These are phyloP conservation scores for Leccinum subrobustum DNA, from an alignment of 1,284 basidiomycete species.

Conservation along the genomic window DNA sequence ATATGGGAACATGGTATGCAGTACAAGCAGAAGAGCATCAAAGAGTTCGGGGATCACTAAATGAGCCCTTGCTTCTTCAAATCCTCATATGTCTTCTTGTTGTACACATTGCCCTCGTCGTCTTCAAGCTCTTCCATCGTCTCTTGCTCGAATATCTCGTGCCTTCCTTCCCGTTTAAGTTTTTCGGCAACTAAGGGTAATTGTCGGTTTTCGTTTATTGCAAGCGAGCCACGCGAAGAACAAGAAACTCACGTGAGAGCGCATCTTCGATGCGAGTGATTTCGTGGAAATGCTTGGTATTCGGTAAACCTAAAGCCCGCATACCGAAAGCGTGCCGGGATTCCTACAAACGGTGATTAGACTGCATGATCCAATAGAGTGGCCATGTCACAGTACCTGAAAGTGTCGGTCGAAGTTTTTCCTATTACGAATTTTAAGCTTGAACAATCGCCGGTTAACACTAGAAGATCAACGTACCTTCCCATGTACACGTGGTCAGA, in stretches of 20 bases:
- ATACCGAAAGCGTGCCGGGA: constrained; percentile 97
- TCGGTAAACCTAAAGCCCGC: constrained; percentile 95
- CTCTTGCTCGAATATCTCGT: constrained; percentile 88
- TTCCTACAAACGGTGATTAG: constrained; percentile 55
- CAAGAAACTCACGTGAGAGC: constrained; percentile 68
- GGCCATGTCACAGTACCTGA: constrained; percentile 46
- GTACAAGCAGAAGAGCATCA: constrained; percentile 14
- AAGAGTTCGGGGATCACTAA: constrained; percentile 31
- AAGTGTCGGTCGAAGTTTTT: constrained; percentile 96
- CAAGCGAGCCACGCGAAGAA: neutral
- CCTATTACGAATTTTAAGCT: constrained; percentile 38
- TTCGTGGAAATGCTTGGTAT: constrained; percentile 98
- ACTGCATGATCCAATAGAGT: constrained; percentile 6
- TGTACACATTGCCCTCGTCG: constrained; percentile 95
- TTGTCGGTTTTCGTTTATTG: neutral
- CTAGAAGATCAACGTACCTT: constrained; percentile 48
- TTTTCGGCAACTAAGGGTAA: constrained; percentile 81
- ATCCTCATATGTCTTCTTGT: constrained; percentile 88
- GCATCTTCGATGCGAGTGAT: constrained; percentile 98
- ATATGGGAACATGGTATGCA: constrained; percentile 11
- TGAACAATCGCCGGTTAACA: constrained; percentile 11
- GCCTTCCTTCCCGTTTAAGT: constrained; percentile 89
- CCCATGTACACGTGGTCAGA: constrained; percentile 96
- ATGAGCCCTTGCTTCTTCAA: constrained; percentile 90
- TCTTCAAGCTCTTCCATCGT: constrained; percentile 97